Percentiles rank a stretch among this genome's conserved stretches.
phyloP scores from a whole-genome alignment of 371 early-diverging fungal species.

The Apophysomyces sp. region DNA sequence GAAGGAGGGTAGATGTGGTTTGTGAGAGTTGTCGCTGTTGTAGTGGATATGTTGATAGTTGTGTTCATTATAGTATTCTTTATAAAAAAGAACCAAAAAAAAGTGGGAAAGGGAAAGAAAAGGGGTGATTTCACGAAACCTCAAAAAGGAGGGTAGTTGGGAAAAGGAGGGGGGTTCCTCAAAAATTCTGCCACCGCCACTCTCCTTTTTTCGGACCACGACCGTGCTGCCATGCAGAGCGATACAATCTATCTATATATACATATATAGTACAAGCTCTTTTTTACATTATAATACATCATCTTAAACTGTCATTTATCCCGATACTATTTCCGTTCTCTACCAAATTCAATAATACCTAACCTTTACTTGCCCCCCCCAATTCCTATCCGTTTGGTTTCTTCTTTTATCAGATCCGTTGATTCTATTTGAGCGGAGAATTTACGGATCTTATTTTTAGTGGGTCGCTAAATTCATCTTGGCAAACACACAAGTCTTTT shows the following conservation, averaged over 20 bases:
- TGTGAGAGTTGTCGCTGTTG: background rate
- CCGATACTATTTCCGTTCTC: too few relatives aligned
- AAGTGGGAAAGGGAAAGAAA: background rate
- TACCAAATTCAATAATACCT: too few relatives aligned
- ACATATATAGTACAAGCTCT: too few relatives aligned
- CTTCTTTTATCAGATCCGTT: background rate
- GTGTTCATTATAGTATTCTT: constrained; percentile 2
- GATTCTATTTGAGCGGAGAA: background rate
- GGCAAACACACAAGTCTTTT: too few relatives aligned
- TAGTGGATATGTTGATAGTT: background rate
- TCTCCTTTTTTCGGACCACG: constrained; percentile 22
- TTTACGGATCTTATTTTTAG: background rate
- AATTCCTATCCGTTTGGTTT: background rate
- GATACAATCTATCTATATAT: too few relatives aligned
- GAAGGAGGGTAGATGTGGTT: background rate
- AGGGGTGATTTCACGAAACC: background rate
- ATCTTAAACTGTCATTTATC: too few relatives aligned
- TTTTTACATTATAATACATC: too few relatives aligned
- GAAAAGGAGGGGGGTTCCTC: background rate
- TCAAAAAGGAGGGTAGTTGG: background rate
- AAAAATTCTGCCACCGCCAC: constrained; percentile 11
- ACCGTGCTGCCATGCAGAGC: constrained; percentile 15
- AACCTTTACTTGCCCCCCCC: background rate
- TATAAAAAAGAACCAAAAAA: background rate
- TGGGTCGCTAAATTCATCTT: background rate